Percentiles rank a stretch among this genome's conserved stretches.
Evolutionary conservation across 2,329 filamentous ascomycete species (phyloP).

Genomic region (Colletotrichum viniferum): DNA sequence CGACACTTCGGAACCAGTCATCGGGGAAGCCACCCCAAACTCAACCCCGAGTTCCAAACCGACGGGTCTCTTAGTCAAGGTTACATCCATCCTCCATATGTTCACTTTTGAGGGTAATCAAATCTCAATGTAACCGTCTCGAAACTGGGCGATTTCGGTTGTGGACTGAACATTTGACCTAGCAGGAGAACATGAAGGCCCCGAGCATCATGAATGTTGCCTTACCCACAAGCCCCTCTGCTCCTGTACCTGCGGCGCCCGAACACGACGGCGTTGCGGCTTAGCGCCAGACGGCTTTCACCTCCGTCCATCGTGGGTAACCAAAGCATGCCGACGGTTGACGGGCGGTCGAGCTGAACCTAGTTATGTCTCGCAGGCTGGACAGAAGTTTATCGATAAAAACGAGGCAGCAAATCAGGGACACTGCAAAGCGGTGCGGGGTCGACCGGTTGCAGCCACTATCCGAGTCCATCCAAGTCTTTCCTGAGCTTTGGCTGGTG

Average conservation of each 20-base stretch:
- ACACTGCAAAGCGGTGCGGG: background rate
- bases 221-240: background rate
- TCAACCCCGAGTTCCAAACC: background rate
- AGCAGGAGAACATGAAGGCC: background rate
- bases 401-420: background rate
- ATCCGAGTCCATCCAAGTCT: background rate
- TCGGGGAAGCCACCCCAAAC: background rate
- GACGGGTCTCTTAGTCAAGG: background rate
- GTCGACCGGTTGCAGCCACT: background rate
- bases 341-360: background rate
- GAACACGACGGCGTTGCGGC: background rate
- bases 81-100: background rate
- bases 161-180: no score
- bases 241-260: background rate
- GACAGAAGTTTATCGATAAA: background rate
- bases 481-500: background rate
- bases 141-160: background rate
- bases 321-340: background rate
- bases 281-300: background rate
- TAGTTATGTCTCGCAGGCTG: background rate
- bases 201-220: background rate
- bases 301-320: background rate
- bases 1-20: background rate
- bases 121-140: background rate
- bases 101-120: background rate